A percentile compares a stretch with the other conserved stretches of the same genome.
phyloP scores from a whole-genome alignment of 371 early-diverging fungal genomes.

The Mortierella sp. region DNA sequence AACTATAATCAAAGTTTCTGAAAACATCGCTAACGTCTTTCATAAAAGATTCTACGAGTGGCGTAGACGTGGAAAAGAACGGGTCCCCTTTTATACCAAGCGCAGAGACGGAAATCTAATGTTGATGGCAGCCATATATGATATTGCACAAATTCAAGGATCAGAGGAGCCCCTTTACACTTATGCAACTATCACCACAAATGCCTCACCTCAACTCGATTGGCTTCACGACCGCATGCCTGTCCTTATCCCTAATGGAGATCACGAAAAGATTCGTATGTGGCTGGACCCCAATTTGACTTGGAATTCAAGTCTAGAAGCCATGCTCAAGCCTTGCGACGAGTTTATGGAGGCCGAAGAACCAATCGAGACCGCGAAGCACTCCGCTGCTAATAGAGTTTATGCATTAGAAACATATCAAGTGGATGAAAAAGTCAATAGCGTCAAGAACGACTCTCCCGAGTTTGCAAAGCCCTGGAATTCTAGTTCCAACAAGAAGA shows the following conservation, averaged over 20 bases:
- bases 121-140: conserved; percentile 74
- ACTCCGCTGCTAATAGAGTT: conserved; percentile 4
- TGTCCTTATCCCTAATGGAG: conserved; percentile 68
- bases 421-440: conserved; percentile 53
- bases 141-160: conserved; percentile 58
- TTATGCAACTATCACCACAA: conserved; percentile 75
- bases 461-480: conserved; percentile 53
- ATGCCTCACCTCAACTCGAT: conserved; percentile 59
- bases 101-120: conserved; percentile 70
- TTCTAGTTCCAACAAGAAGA: conserved; percentile 48
- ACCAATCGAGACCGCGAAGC: background rate
- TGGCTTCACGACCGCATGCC: conserved; percentile 84
- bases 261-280: conserved; percentile 55
- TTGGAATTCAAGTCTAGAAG: conserved; percentile 58
- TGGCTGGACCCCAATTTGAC: conserved; percentile 70
- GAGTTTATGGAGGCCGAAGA: conserved; percentile 62
- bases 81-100: conserved; percentile 69
- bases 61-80: conserved; percentile 67
- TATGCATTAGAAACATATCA: conserved; percentile 54
- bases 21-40: background rate
- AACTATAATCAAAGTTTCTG: background rate
- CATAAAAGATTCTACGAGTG: conserved; percentile 78
- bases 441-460: conserved; percentile 44
- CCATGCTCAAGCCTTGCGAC: conserved; percentile 68
- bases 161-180: conserved; percentile 58